Base-by-base conservation (phyloP, 2,329 filamentous ascomycete species). In the Diatrype stigma region DNA sequence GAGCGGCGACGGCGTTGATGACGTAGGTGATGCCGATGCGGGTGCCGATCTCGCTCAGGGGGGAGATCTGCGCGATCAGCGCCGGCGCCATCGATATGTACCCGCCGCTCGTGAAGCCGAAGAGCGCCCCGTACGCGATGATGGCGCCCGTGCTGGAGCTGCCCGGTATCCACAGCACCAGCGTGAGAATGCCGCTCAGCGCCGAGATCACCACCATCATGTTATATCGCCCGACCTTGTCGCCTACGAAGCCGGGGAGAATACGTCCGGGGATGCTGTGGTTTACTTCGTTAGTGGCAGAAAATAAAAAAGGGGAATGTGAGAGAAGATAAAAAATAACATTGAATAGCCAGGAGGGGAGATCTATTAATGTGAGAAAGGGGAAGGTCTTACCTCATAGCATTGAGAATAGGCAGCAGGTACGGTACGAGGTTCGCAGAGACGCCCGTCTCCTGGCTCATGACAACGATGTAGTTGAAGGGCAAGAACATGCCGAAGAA, bases 1-100 rank as follows among this genome's bases (percentile, higher is more conserved):
- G 69, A 1, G 82, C 84, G 3, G 83, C 86, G 30, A 90, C 70
- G 1, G 81, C 77, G 50, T 84, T 74, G 45, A 84, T 65, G 16
- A 81, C 77, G 63, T 87, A 88, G 23, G 82, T 75, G 0, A 79
- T 77, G 1, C 89, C 89, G 2, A 78, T 83, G 6, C 87, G 75
- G 2, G 85, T 78, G 14, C 88, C 89, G 32, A 91, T 84, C 64
- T 89, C 77, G 19, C 80, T 74, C 35, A 89, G 78, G 44, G 88
- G 84, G 1, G 81, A 84, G 54, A 90, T 86, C 60, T 90, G 85
- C 1, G 85, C 85, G 21, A 91, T 73, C 14, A 87, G 71, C 0
- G 85, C 78, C 0, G 87, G 84, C 0, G 74, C 69, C 16, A 89
- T 67, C 2, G 78, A 78, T 46, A 87, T 78, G 58, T 82, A 85